Conservation (phyloP, 495 filamentous ascomycete genomes). For the Talaromyces trachyspermus region DNA sequence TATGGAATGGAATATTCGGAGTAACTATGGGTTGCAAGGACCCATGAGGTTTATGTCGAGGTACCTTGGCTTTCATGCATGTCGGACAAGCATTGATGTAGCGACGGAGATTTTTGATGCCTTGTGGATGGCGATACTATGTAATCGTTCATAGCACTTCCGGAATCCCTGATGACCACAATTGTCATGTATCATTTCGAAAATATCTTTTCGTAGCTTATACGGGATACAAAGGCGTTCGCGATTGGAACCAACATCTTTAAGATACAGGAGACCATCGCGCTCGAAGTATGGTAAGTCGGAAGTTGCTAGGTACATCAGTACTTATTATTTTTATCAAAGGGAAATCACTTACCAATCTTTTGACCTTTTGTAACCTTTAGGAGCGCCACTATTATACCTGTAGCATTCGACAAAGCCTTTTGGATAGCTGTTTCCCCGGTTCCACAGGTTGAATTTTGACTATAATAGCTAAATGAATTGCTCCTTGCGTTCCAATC, state of each 20-base stretch:
- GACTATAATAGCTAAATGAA: too few relatives aligned
- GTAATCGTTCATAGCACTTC: neutral
- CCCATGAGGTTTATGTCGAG: neutral
- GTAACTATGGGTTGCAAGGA: conserved; percentile 2
- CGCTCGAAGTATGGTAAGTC: neutral
- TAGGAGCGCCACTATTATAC: too few relatives aligned
- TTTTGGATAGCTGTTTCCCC: too few relatives aligned
- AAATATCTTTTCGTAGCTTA: neutral
- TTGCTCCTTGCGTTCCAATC: too few relatives aligned
- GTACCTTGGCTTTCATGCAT: neutral
- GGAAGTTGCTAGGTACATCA: too few relatives aligned
- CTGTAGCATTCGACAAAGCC: too few relatives aligned
- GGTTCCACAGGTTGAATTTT: too few relatives aligned
- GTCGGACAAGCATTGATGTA: neutral
- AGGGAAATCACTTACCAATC: too few relatives aligned
- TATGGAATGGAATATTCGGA: neutral
- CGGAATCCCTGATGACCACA: neutral
- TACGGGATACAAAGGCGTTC: neutral
- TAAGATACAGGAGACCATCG: neutral
- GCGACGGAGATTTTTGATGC: neutral
- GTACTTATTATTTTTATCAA: too few relatives aligned
- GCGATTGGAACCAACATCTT: neutral
- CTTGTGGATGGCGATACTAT: neutral
- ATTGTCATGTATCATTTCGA: neutral
- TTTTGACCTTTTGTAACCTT: too few relatives aligned